A percentile compares a stretch with the other conserved stretches of the same genome.
phyloP scores from a whole-genome alignment of 2,329 filamentous ascomycete genomes.

The Cladophialophora psammophila region DNA sequence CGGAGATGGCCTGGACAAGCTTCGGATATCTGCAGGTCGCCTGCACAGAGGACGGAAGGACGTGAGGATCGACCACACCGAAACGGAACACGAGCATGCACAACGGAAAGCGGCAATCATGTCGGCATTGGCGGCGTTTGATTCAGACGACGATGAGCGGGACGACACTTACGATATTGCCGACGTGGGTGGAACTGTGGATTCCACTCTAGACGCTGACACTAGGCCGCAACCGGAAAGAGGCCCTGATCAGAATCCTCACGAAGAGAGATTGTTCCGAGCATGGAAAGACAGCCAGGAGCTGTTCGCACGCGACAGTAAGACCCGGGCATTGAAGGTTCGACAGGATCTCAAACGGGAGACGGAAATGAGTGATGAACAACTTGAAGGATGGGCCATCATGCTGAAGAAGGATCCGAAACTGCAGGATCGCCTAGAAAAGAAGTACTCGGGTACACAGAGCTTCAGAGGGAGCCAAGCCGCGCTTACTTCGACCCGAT shows the following conservation, averaged over 20 bases:
- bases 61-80: slow-evolving; percentile 22
- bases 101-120: slow-evolving; percentile 85
- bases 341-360: slow-evolving; percentile 72
- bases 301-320: slow-evolving; percentile 74
- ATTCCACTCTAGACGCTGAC: slow-evolving; percentile 56
- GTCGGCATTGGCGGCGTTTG: slow-evolving; percentile 85
- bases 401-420: slow-evolving; percentile 80
- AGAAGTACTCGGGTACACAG: slow-evolving; percentile 57
- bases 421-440: slow-evolving; percentile 73
- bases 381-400: slow-evolving; percentile 90
- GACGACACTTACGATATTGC: slow-evolving; percentile 96
- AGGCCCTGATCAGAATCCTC: slow-evolving; percentile 37
- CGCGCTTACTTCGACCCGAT: slow-evolving; percentile 34
- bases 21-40: slow-evolving; percentile 70
- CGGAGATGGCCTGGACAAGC: slow-evolving; percentile 77
- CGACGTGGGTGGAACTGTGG: slow-evolving; percentile 89
- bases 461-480: slow-evolving; percentile 36
- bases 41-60: slow-evolving; percentile 77
- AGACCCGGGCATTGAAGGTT: slow-evolving; percentile 69
- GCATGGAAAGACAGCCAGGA: slow-evolving; percentile 71
- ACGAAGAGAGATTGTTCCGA: slow-evolving; percentile 76
- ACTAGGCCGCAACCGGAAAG: slow-evolving; percentile 26
- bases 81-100: slow-evolving; percentile 57
- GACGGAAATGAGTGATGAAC: slow-evolving; percentile 90
- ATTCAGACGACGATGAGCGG: slow-evolving; percentile 92